Conservation (phyloP, 2,329 filamentous ascomycete species). For the Arthroderma sp. region DNA sequence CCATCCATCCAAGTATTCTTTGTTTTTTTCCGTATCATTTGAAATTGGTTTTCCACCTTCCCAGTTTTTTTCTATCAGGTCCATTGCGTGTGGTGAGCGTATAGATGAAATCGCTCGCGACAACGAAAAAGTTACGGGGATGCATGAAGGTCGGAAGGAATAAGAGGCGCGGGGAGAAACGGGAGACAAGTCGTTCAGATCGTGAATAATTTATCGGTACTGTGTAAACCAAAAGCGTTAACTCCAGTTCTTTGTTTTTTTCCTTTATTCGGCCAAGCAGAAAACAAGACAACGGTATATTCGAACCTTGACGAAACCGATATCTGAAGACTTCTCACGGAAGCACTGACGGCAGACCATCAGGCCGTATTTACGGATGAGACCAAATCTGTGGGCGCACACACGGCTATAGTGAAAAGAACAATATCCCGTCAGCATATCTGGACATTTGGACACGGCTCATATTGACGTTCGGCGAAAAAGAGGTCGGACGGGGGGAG, state of each 20-base stretch:
- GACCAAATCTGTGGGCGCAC: conserved; percentile 92
- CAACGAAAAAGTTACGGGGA: not conserved
- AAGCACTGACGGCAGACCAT: conserved; percentile 63
- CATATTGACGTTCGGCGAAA: too few species aligned
- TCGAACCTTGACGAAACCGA: conserved; percentile 54
- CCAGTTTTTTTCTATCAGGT: not conserved
- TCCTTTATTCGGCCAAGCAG: not conserved
- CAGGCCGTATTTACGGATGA: conserved; percentile 99
- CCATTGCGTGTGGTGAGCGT: not conserved
- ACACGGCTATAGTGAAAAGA: conserved; percentile 46
- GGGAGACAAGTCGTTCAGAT: not conserved
- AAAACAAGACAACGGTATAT: not conserved
- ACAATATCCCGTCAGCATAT: conserved; percentile 7
- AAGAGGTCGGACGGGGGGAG: too few species aligned
- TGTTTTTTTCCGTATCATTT: too few species aligned
- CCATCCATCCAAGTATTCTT: too few species aligned
- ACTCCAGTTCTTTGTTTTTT: not conserved
- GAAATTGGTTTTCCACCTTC: not conserved
- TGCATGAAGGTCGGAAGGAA: not conserved
- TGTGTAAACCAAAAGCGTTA: not conserved
- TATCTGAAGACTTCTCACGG: conserved; percentile 54
- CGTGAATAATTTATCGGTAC: conserved; percentile 1
- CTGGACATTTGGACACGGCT: conserved; percentile 4
- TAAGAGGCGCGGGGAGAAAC: not conserved
- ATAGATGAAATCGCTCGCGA: not conserved